Evolutionary conservation across 306 rosid species (phyloP).

Genomic region (Canavalia ensiformis): DNA sequence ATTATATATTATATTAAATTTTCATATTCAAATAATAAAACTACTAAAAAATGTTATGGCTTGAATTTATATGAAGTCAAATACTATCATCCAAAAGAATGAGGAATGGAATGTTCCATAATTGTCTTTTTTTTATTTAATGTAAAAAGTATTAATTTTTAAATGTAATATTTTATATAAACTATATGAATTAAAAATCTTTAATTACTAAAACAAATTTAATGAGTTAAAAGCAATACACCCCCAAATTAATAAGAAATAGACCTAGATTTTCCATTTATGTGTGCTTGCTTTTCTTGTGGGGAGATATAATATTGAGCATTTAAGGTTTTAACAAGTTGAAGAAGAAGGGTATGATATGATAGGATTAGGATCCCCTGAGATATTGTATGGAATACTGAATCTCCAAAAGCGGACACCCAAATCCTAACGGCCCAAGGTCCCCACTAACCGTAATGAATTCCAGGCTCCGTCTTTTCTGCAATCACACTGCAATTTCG

Average conservation of each 20-base stretch:
- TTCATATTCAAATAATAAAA: not conserved
- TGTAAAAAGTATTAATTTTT: too few species aligned
- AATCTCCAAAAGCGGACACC: conserved; percentile 52
- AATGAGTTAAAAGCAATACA: too few species aligned
- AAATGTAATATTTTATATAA: too few species aligned
- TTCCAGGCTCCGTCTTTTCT: conserved; percentile 17
- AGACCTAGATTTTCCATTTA: not conserved
- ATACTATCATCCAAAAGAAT: conserved; percentile 7
- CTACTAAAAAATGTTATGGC: not conserved
- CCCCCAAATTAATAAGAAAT: not conserved
- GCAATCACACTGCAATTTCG: conserved; percentile 4
- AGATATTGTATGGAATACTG: not conserved
- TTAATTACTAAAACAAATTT: too few species aligned
- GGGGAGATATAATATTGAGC: not conserved
- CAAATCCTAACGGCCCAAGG: conserved; percentile 49
- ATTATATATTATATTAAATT: too few species aligned
- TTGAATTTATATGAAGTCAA: not conserved
- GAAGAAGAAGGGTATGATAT: conserved; percentile 18
- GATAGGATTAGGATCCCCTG: conserved; percentile 27
- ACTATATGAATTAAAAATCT: too few species aligned
- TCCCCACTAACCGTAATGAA: conserved; percentile 43
- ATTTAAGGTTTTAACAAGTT: conserved; percentile 10
- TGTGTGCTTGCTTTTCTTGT: not conserved
- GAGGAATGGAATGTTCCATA: conserved; percentile 12
- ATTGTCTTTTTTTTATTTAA: not conserved